Evolutionary conservation across 2,329 filamentous ascomycete species (phyloP).

Genomic region (Colletotrichum lentis): DNA sequence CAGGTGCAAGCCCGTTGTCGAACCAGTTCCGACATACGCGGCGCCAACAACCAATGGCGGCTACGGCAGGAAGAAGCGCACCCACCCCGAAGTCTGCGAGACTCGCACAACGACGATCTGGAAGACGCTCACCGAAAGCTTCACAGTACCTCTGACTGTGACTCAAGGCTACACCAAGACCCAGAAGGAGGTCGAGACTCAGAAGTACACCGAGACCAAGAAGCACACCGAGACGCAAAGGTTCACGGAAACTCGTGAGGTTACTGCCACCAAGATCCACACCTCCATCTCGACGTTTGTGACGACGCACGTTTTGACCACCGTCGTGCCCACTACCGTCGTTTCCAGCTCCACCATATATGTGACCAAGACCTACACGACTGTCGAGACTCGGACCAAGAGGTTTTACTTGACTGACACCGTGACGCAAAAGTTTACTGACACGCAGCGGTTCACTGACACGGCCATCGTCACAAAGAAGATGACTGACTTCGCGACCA

Average conservation of each 20-base stretch:
- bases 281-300: slow-evolving; percentile 33
- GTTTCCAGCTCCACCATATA: slow-evolving; percentile 23
- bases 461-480: slow-evolving; percentile 12
- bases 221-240: slow-evolving; percentile 2
- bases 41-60: slow-evolving; percentile 19
- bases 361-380: slow-evolving; percentile 33
- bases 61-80: slow-evolving; percentile 4
- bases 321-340: slow-evolving; percentile 30
- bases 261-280: slow-evolving; percentile 27
- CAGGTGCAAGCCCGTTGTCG: slow-evolving; percentile 19
- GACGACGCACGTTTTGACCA: slow-evolving; percentile 27
- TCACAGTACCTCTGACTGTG: slow-evolving; percentile 1
- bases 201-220: slow-evolving; percentile 27
- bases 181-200: slow-evolving; percentile 26
- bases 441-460: slow-evolving; percentile 21
- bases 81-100: slow-evolving; percentile 34
- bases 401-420: slow-evolving; percentile 32
- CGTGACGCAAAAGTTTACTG: slow-evolving; percentile 19
- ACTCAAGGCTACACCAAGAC: slow-evolving; percentile 29
- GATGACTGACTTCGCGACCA: slow-evolving; percentile 21
- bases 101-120: slow-evolving; percentile 38
- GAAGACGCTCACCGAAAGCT: slow-evolving; percentile 34
- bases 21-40: slow-evolving; percentile 17
- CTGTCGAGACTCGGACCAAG: slow-evolving; percentile 23
- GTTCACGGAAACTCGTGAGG: slow-evolving; percentile 8